A percentile compares a stretch with the other conserved stretches of the same genome.
Evolutionary conservation across 179 eudicot species (phyloP).

Genomic region (Corrigiola litoralis): DNA sequence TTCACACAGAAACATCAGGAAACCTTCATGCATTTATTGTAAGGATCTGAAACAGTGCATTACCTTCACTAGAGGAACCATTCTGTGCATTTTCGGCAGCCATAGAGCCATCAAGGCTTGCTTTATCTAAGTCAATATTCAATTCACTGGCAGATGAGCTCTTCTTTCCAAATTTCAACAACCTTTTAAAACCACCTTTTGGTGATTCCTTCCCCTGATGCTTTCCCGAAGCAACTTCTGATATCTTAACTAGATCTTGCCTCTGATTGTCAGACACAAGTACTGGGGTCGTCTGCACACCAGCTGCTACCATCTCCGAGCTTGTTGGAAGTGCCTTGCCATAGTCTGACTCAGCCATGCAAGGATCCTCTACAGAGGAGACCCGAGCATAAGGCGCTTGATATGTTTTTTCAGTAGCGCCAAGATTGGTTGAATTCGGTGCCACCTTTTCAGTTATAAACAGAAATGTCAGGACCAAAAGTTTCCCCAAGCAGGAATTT

Average conservation of each 20-base stretch:
- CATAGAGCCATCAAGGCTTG: constrained; percentile 33
- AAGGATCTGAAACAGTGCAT: neutral
- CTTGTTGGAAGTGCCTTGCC: constrained; percentile 48
- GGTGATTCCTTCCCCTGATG: constrained; percentile 53
- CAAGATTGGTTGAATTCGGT: constrained; percentile 19
- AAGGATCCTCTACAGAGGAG: constrained; percentile 76
- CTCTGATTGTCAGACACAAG: constrained; percentile 39
- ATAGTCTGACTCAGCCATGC: constrained; percentile 52
- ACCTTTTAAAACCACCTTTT: constrained; percentile 83
- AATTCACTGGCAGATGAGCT: constrained; percentile 46
- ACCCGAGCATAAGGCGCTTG: constrained; percentile 73
- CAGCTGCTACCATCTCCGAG: constrained; percentile 22
- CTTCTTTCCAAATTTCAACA: constrained; percentile 72
- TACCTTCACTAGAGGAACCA: constrained; percentile 72
- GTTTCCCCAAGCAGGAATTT: too few species aligned
- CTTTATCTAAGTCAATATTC: constrained; percentile 44
- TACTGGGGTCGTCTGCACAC: constrained; percentile 26
- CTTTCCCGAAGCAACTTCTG: constrained; percentile 46
- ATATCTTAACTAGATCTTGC: constrained; percentile 34
- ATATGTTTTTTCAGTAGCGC: constrained; percentile 40
- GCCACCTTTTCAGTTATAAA: constrained; percentile 39
- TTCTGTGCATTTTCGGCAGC: constrained; percentile 27
- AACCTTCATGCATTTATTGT: too few species aligned
- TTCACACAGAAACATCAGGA: too few species aligned
- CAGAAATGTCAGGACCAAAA: too few species aligned